These are phyloP conservation scores for Fusarium sp. DNA, from an alignment of 2,329 filamentous ascomycete genomes.

Conservation along the genomic window DNA sequence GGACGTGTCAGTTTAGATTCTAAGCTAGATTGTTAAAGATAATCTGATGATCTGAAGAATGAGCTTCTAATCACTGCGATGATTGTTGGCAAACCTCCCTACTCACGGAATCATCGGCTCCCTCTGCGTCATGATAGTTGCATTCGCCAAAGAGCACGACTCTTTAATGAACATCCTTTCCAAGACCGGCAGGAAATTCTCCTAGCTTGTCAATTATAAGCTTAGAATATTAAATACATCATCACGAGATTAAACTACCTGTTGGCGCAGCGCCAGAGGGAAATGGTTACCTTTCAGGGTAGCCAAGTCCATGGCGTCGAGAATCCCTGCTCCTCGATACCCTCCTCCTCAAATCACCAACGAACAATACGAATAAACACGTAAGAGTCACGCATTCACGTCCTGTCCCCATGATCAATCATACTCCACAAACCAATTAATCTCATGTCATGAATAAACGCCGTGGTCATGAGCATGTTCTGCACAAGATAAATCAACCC, in stretches of 20 bases:
- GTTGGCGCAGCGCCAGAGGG: neutral
- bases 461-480: neutral
- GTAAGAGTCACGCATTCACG: slow-evolving; percentile 2
- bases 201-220: neutral
- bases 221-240: neutral
- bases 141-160: neutral
- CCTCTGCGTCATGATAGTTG: neutral
- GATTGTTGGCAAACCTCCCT: no score
- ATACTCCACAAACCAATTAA: neutral
- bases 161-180: neutral
- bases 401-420: slow-evolving; percentile 12
- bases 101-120: rapidly evolving
- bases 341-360: neutral
- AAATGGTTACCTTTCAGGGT: slow-evolving; percentile 7
- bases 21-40: no score
- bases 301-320: neutral
- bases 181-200: neutral
- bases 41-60: neutral
- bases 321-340: neutral
- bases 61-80: no score
- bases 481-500: slow-evolving; percentile 7
- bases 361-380: neutral
- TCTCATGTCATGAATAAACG: neutral
- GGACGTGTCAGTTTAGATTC: neutral
- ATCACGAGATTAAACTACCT: neutral